Percentiles rank a stretch among this genome's conserved stretches.
phyloP scores from a whole-genome alignment of 2,329 filamentous ascomycete species.

The Fusarium humuli region DNA sequence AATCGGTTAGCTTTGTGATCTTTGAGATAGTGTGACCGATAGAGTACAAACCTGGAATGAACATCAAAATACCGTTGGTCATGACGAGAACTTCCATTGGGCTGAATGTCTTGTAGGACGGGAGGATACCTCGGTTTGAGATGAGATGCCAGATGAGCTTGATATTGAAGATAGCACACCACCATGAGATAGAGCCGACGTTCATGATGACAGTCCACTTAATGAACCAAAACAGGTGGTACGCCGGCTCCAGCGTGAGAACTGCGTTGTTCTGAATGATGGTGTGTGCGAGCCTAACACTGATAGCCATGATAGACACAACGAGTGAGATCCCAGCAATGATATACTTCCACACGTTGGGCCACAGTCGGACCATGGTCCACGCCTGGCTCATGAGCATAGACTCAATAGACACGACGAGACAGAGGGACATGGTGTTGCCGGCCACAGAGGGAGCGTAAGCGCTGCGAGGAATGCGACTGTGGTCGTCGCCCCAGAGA shows the following conservation, averaged over 20 bases:
- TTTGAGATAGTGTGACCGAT: not conserved
- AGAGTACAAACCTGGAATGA: conserved; percentile 61
- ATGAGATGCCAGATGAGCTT: conserved; percentile 63
- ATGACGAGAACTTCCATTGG: conserved; percentile 67
- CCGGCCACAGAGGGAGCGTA: conserved; percentile 54
- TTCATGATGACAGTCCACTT: conserved; percentile 55
- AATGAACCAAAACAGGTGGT: conserved; percentile 52
- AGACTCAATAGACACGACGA: conserved; percentile 59
- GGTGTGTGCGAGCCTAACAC: conserved; percentile 51
- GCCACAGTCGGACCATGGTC: conserved; percentile 64
- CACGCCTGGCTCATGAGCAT: conserved; percentile 65
- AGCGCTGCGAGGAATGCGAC: conserved; percentile 56
- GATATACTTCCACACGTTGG: conserved; percentile 48
- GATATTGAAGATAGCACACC: conserved; percentile 66
- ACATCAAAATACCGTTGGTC: conserved; percentile 67
- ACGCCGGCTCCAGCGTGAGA: conserved; percentile 41
- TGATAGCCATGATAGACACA: conserved; percentile 51
- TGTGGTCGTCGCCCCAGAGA: conserved; percentile 66
- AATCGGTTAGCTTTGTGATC: not conserved
- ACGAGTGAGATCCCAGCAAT: conserved; percentile 50
- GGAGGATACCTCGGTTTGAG: conserved; percentile 60
- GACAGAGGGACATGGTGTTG: conserved; percentile 57
- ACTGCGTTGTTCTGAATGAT: conserved; percentile 53
- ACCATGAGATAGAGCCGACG: conserved; percentile 62
- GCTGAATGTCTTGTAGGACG: conserved; percentile 55